Evolutionary conservation across 768 basidiomycete genomes (phyloP).

Genomic region (Artomyces pyxidatus): DNA sequence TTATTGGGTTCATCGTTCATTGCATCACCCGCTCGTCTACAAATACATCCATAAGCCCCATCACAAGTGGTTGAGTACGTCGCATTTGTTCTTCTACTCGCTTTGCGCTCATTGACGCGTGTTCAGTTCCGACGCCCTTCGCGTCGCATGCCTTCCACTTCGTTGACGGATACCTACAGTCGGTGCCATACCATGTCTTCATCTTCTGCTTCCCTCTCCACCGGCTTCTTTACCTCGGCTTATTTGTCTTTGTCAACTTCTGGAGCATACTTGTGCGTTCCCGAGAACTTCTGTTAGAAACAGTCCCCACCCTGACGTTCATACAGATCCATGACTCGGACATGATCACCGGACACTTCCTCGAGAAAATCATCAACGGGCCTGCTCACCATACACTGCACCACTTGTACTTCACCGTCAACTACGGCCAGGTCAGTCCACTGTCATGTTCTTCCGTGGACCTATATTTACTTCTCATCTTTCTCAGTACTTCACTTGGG

Average conservation of each 20-base stretch:
- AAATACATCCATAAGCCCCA: conserved; percentile 95
- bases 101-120: neutral
- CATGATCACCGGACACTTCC: conserved; percentile 88
- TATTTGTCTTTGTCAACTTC: conserved; percentile 89
- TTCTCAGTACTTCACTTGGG: conserved; percentile 93
- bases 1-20: conserved; percentile 92
- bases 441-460: neutral
- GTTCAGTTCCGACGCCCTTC: conserved; percentile 88
- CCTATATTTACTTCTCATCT: conserved; percentile 12
- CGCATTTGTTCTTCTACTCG: conserved; percentile 1
- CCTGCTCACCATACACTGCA: conserved; percentile 97
- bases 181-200: conserved; percentile 91
- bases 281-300: neutral
- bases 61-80: conserved; percentile 95
- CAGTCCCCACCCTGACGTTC: neutral
- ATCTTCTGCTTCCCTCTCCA: conserved; percentile 88
- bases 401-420: conserved; percentile 94
- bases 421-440: conserved; percentile 75
- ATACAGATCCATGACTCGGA: conserved; percentile 94
- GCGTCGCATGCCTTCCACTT: conserved; percentile 98
- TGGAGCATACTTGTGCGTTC: conserved; percentile 85
- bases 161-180: conserved; percentile 89
- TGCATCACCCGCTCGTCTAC: conserved; percentile 83
- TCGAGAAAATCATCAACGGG: conserved; percentile 93
- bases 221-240: conserved; percentile 69